Evolutionary conservation across 306 rosid species (phyloP).

Genomic region (Malus sylvestris): DNA sequence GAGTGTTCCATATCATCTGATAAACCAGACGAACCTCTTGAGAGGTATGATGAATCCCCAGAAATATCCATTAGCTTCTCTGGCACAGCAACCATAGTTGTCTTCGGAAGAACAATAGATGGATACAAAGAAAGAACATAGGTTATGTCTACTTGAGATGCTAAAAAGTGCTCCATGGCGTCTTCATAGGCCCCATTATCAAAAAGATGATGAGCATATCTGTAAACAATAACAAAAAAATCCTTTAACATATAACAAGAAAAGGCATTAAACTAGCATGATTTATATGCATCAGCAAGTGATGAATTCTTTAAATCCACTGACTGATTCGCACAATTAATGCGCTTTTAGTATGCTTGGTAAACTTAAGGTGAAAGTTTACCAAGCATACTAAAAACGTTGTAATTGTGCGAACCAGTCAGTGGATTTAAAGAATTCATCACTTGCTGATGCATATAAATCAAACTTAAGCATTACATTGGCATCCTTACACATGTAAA

Average conservation of each 20-base stretch:
- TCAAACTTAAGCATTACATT: background rate
- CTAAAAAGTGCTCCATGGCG: slow-evolving; percentile 94
- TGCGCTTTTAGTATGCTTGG: background rate
- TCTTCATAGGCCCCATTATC: slow-evolving; percentile 94
- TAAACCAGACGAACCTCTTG: slow-evolving; percentile 71
- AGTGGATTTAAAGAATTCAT: background rate
- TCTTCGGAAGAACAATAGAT: slow-evolving; percentile 76
- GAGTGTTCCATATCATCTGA: slow-evolving; percentile 82
- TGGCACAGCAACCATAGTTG: slow-evolving; percentile 55
- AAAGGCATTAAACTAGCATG: slow-evolving; percentile 1
- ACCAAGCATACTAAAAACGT: background rate
- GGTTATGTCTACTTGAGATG: slow-evolving; percentile 81
- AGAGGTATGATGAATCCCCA: slow-evolving; percentile 55
- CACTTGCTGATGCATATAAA: background rate
- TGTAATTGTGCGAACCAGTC: background rate
- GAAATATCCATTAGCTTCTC: slow-evolving; percentile 63
- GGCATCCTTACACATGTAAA: background rate
- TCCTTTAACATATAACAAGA: slow-evolving; percentile 9
- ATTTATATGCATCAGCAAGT: background rate
- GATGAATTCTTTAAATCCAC: background rate
- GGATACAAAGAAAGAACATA: slow-evolving; percentile 86
- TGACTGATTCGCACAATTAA: background rate
- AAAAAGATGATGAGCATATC: slow-evolving; percentile 93
- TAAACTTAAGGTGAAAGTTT: background rate
- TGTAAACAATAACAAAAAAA: slow-evolving; percentile 30